phyloP scores from a whole-genome alignment of 2,329 filamentous ascomycete genomes.

The Clonostachys rhizophaga region DNA sequence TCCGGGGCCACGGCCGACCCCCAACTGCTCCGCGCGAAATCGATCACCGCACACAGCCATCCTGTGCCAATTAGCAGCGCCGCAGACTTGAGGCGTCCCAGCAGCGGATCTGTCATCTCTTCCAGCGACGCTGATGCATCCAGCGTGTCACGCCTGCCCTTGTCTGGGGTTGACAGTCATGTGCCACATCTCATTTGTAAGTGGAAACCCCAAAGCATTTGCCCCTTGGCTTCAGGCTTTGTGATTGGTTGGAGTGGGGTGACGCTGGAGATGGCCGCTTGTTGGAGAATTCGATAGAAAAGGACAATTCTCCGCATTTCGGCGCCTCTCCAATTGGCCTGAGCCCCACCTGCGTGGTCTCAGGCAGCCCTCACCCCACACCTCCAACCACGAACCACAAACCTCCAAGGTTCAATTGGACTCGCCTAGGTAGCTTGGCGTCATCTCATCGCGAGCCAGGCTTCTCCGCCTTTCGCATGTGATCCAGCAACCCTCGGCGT shows the following conservation, averaged over 20 bases:
- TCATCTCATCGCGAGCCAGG: not conserved
- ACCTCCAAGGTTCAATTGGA: constrained; percentile 4
- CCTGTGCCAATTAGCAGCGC: constrained; percentile 24
- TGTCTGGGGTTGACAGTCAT: constrained; percentile 31
- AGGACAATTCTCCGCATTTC: constrained; percentile 1
- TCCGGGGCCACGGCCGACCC: constrained; percentile 33
- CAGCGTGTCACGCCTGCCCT: constrained; percentile 9
- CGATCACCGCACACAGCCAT: constrained; percentile 8
- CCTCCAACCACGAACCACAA: constrained; percentile 2
- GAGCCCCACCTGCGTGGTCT: too few relatives aligned
- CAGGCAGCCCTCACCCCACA: not conserved
- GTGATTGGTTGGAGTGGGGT: too few relatives aligned
- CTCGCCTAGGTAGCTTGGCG: not conserved
- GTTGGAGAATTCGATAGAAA: constrained; percentile 1
- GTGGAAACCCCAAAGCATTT: constrained; percentile 11
- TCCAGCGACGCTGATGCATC: constrained; percentile 17
- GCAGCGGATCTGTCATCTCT: constrained; percentile 24
- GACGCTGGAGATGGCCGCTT: too few relatives aligned
- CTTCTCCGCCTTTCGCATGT: not conserved
- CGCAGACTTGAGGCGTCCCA: constrained; percentile 30
- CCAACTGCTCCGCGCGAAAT: constrained; percentile 19
- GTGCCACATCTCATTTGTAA: constrained; percentile 44
- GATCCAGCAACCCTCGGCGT: too few relatives aligned
- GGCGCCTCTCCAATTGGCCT: too few relatives aligned
- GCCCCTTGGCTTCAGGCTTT: too few relatives aligned